These are phyloP conservation scores for Leccinum fibrillosum DNA, from an alignment of 768 basidiomycete species.

Conservation along the genomic window DNA sequence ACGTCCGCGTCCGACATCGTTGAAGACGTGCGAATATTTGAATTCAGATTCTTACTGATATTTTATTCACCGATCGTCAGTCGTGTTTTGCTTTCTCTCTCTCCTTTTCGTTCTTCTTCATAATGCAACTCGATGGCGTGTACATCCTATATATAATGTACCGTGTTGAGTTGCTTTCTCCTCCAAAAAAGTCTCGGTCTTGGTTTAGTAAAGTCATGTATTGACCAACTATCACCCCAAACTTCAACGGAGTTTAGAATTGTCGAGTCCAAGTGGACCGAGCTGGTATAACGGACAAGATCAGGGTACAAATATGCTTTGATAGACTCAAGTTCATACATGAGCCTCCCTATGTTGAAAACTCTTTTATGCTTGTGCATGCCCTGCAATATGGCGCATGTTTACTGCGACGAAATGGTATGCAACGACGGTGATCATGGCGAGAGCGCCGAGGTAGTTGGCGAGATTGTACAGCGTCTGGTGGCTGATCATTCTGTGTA, in stretches of 20 bases:
- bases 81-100: background rate
- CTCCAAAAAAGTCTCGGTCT: no score
- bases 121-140: no score
- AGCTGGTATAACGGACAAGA: background rate
- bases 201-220: no score
- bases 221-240: background rate
- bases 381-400: conserved; percentile 43
- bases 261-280: background rate
- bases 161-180: no score
- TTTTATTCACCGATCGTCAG: no score
- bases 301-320: background rate
- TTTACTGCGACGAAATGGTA: conserved; percentile 94
- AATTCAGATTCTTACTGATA: no score
- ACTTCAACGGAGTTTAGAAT: background rate
- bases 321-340: background rate
- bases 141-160: no score
- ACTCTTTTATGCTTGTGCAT: conserved; percentile 6
- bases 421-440: conserved; percentile 83
- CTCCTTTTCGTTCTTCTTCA: no score
- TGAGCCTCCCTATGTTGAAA: background rate
- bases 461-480: conserved; percentile 78
- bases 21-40: background rate
- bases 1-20: conserved; percentile 18
- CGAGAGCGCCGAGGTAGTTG: conserved; percentile 77
- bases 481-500: conserved; percentile 68